Evolutionary conservation across 148 eudicot genomes (phyloP).

Genomic region (Linanthus parryae): DNA sequence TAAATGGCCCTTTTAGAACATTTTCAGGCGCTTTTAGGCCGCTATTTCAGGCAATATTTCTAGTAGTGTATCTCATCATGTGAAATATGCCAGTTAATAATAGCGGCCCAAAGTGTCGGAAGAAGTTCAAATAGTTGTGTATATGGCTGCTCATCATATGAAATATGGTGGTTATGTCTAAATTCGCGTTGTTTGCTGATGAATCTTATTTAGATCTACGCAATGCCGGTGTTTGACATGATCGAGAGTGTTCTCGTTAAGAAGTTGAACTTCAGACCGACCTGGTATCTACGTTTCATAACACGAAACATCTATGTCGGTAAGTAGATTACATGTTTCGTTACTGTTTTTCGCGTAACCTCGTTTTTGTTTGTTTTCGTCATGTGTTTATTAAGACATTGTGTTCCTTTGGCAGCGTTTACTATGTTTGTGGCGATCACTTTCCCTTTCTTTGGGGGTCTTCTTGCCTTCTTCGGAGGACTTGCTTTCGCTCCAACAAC

Average conservation of each 20-base stretch:
- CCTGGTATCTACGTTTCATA: constrained; percentile 20
- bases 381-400: not conserved
- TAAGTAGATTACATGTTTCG: constrained; percentile 10
- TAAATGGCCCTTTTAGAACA: too few relatives aligned
- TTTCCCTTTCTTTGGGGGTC: constrained; percentile 30
- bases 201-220: constrained; percentile 28
- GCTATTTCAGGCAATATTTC: too few relatives aligned
- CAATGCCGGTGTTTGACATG: constrained; percentile 49
- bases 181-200: not conserved
- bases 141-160: too few relatives aligned
- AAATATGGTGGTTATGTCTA: too few relatives aligned
- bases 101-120: too few relatives aligned
- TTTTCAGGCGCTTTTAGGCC: too few relatives aligned
- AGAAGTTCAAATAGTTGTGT: too few relatives aligned
- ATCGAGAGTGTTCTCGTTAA: constrained; percentile 30
- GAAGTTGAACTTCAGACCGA: constrained; percentile 30
- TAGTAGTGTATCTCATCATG: too few relatives aligned
- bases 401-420: constrained; percentile 14
- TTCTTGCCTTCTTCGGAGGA: constrained; percentile 30
- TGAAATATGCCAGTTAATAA: too few relatives aligned
- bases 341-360: not conserved
- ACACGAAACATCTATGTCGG: constrained; percentile 36
- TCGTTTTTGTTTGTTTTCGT: not conserved
- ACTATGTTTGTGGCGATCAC: constrained; percentile 26
- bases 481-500: constrained; percentile 33